Evolutionary conservation across 2,329 filamentous ascomycete species (phyloP).

Genomic region (Aspergillus niger): DNA sequence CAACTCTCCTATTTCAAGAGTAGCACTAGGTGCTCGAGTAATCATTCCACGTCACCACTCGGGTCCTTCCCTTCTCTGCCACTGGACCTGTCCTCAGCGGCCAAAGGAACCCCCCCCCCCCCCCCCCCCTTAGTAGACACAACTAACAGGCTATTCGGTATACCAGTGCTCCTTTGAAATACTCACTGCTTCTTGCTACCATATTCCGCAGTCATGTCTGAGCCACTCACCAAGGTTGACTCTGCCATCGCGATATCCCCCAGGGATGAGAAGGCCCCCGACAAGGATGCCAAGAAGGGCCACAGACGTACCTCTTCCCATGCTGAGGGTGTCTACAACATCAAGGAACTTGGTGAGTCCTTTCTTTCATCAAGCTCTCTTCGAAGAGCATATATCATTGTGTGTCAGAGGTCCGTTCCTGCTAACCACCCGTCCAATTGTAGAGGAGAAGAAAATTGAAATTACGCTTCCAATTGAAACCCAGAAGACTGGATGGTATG

Average conservation of each 20-base stretch:
- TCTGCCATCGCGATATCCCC: conserved; percentile 77
- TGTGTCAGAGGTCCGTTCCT: background rate
- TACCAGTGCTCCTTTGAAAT: background rate
- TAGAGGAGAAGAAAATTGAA: conserved; percentile 37
- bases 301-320: conserved; percentile 73
- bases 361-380: background rate
- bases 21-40: background rate
- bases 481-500: conserved; percentile 40
- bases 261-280: conserved; percentile 58
- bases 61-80: background rate
- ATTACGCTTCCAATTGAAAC: conserved; percentile 39
- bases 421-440: background rate
- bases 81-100: background rate
- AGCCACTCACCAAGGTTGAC: conserved; percentile 81
- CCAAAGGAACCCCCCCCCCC: background rate
- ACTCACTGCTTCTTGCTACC: background rate
- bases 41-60: background rate
- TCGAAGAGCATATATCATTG: too few species aligned
- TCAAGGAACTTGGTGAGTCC: conserved; percentile 78
- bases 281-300: conserved; percentile 54
- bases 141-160: background rate
- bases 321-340: conserved; percentile 73
- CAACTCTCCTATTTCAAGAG: background rate
- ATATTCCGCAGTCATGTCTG: conserved; percentile 52
- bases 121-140: background rate